phyloP scores from a whole-genome alignment of 192 early-diverging fungal species.

The Linnemannia schmuckeri region DNA sequence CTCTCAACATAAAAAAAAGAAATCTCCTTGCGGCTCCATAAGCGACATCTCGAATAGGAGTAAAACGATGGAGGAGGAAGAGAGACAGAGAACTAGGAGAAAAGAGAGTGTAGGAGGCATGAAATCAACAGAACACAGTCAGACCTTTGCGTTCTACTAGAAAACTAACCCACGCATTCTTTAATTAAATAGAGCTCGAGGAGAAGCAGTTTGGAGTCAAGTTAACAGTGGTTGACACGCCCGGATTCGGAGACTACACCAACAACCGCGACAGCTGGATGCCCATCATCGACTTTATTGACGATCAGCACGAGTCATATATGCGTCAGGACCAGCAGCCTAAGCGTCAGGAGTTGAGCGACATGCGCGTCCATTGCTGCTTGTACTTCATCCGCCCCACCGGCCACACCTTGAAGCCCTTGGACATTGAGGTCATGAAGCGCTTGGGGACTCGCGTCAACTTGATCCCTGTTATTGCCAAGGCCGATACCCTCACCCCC shows the following conservation, averaged over 20 bases:
- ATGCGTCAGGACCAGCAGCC: slow-evolving; percentile 91
- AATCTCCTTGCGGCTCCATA: slow-evolving; percentile 11
- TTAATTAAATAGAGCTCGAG: slow-evolving; percentile 79
- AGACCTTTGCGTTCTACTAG: not conserved
- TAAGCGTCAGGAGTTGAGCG: slow-evolving; percentile 84
- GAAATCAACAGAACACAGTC: not conserved
- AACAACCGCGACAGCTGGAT: slow-evolving; percentile 96
- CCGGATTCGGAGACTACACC: slow-evolving; percentile 89
- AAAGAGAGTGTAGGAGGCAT: not conserved
- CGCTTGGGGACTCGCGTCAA: slow-evolving; percentile 94
- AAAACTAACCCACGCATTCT: not conserved
- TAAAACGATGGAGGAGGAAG: not conserved
- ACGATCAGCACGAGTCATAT: slow-evolving; percentile 96
- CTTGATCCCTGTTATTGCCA: slow-evolving; percentile 96
- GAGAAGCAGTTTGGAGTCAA: slow-evolving; percentile 98
- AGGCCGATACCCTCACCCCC: slow-evolving; percentile 96
- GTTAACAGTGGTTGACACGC: slow-evolving; percentile 92
- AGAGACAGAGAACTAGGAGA: not conserved
- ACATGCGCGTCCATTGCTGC: slow-evolving; percentile 96
- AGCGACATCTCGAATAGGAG: slow-evolving; percentile 4
- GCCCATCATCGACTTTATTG: slow-evolving; percentile 96
- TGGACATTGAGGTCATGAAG: slow-evolving; percentile 98
- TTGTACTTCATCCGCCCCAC: slow-evolving; percentile 98
- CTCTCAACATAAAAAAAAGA: slow-evolving; percentile 25
- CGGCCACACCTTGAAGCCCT: slow-evolving; percentile 91